A percentile compares a stretch with the other conserved stretches of the same genome.
Conservation (phyloP, 257 asterid species). For the Linaria vulgaris region DNA sequence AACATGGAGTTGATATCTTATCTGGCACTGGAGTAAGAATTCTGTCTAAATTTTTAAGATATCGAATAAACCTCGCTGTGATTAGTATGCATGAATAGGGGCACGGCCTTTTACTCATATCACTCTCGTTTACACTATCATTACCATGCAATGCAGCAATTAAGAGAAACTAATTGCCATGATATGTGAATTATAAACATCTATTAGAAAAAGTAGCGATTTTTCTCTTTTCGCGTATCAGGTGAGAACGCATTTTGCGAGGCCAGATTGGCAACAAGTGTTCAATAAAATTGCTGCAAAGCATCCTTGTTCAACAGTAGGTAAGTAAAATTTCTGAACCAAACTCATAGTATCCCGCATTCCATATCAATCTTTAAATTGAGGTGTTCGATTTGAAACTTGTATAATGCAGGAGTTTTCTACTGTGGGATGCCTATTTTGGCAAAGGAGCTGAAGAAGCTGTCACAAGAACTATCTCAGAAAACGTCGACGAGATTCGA, state of each 20-base stretch:
- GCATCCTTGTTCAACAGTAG: slow-evolving; percentile 81
- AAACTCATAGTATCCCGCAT: background rate
- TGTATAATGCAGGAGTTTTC: slow-evolving; percentile 48
- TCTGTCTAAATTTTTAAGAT: background rate
- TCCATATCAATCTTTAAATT: too few relatives aligned
- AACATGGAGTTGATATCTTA: slow-evolving; percentile 90
- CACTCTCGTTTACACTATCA: too few relatives aligned
- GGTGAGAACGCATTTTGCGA: slow-evolving; percentile 72
- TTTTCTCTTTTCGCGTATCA: slow-evolving; percentile 29
- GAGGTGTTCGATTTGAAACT: too few relatives aligned
- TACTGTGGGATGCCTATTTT: slow-evolving; percentile 62
- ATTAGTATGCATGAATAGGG: too few relatives aligned
- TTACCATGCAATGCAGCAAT: too few relatives aligned
- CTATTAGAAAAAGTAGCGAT: background rate
- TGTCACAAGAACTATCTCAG: slow-evolving; percentile 49
- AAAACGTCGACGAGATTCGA: slow-evolving; percentile 63
- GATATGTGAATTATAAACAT: background rate
- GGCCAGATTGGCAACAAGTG: slow-evolving; percentile 75
- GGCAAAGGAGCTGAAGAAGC: slow-evolving; percentile 61
- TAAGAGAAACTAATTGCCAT: background rate
- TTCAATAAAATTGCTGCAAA: slow-evolving; percentile 74
- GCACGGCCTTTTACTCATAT: too few relatives aligned
- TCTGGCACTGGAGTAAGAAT: slow-evolving; percentile 84
- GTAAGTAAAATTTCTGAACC: slow-evolving; percentile 38
- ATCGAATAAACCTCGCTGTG: background rate